Evolutionary conservation across 2,329 filamentous ascomycete genomes (phyloP).

Genomic region (Aspergillus pseudotamarii): DNA sequence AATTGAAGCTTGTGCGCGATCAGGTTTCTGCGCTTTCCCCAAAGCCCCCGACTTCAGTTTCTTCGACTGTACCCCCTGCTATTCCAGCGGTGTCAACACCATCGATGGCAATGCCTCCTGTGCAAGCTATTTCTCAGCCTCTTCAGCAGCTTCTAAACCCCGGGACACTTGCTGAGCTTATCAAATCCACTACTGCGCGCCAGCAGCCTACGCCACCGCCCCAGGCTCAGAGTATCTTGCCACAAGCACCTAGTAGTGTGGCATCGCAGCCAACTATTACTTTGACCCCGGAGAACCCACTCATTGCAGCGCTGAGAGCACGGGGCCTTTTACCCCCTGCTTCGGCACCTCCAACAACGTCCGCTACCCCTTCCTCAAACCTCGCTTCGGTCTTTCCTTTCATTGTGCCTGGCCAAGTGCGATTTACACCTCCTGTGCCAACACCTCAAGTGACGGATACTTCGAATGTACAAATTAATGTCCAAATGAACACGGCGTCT

Average conservation of each 20-base stretch:
- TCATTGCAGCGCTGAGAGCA: slow-evolving; percentile 69
- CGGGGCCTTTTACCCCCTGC: slow-evolving; percentile 65
- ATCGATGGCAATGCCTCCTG: slow-evolving; percentile 46
- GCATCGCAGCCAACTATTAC: slow-evolving; percentile 53
- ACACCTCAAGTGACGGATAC: slow-evolving; percentile 36
- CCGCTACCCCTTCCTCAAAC: slow-evolving; percentile 39
- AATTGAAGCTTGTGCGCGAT: slow-evolving; percentile 80
- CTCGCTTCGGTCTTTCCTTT: slow-evolving; percentile 44
- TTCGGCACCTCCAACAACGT: slow-evolving; percentile 45
- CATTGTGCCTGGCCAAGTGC: slow-evolving; percentile 41
- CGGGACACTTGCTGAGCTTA: slow-evolving; percentile 47
- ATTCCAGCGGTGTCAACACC: slow-evolving; percentile 37
- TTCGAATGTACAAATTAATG: slow-evolving; percentile 20
- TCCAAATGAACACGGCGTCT: slow-evolving; percentile 65
- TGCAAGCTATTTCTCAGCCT: slow-evolving; percentile 38
- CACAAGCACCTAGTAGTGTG: slow-evolving; percentile 59
- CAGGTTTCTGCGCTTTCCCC: slow-evolving; percentile 77
- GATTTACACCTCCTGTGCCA: slow-evolving; percentile 39
- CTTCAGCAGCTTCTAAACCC: slow-evolving; percentile 45
- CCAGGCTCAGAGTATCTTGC: slow-evolving; percentile 43
- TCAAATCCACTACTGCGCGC: slow-evolving; percentile 46
- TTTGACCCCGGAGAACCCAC: slow-evolving; percentile 56
- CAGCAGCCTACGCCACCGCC: slow-evolving; percentile 50
- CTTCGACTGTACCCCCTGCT: slow-evolving; percentile 20
- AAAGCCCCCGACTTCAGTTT: slow-evolving; percentile 25